Evolutionary conservation across 768 basidiomycete species (phyloP).

Genomic region (Boletus tomentosulus): DNA sequence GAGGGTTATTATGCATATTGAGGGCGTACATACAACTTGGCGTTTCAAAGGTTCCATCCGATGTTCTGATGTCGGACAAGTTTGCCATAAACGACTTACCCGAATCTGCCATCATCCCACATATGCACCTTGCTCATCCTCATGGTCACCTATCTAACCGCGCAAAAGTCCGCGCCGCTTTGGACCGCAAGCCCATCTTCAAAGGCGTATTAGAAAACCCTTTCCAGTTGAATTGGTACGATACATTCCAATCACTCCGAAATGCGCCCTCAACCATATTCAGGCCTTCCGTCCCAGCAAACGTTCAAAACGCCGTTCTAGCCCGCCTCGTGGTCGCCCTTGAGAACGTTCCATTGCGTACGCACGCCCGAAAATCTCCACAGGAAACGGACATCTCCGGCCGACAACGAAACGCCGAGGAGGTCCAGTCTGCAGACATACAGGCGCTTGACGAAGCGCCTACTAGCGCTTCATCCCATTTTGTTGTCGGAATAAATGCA

Average conservation of each 20-base stretch:
- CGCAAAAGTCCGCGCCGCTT: conserved; percentile 39
- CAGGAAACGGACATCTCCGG: background rate
- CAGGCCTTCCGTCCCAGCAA: conserved; percentile 62
- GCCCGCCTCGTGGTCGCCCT: conserved; percentile 48
- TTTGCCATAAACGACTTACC: background rate
- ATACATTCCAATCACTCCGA: conserved; percentile 6
- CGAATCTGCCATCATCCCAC: conserved; percentile 31
- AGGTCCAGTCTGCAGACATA: background rate
- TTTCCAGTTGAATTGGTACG: conserved; percentile 64
- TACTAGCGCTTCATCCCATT: conserved; percentile 29
- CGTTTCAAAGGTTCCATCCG: background rate
- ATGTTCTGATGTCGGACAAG: background rate
- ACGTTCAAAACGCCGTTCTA: conserved; percentile 59
- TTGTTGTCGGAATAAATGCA: conserved; percentile 71
- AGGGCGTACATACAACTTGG: too few species aligned
- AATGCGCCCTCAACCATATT: background rate
- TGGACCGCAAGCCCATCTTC: conserved; percentile 61
- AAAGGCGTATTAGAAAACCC: conserved; percentile 72
- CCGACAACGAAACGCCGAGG: background rate
- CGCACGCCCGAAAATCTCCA: conserved; percentile 17
- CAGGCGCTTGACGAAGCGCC: background rate
- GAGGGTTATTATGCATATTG: background rate
- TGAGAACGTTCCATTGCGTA: conserved; percentile 42
- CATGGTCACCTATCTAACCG: conserved; percentile 64
- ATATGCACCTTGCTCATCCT: conserved; percentile 40